Percentiles rank a stretch among this genome's conserved stretches.
Evolutionary conservation across 179 eudicot genomes (phyloP).

Genomic region (Beta macrorhiza): DNA sequence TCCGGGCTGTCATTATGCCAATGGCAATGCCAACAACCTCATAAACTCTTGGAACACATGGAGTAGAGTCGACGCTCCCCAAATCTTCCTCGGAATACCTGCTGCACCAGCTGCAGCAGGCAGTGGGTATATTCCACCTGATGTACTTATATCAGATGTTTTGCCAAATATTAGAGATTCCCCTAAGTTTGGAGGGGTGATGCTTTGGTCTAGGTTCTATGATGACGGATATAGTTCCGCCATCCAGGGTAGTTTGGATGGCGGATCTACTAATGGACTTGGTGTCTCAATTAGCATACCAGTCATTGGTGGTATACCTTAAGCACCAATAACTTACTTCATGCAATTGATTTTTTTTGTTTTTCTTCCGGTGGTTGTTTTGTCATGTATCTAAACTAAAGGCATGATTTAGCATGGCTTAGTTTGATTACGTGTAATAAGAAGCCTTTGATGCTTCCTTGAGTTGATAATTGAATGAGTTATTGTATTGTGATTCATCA

Average conservation of each 20-base stretch:
- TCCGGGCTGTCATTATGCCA: slow-evolving; percentile 36
- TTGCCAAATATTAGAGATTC: slow-evolving; percentile 36
- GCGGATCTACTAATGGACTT: background rate
- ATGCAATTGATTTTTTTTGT: background rate
- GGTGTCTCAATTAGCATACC: background rate
- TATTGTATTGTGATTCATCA: background rate
- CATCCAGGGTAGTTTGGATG: slow-evolving; percentile 26
- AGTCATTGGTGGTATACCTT: background rate
- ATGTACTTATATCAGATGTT: slow-evolving; percentile 30
- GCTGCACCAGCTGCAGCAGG: slow-evolving; percentile 40
- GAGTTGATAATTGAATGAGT: background rate
- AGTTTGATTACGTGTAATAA: background rate
- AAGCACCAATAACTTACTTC: background rate
- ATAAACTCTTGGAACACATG: slow-evolving; percentile 41
- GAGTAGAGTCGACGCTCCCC: slow-evolving; percentile 33
- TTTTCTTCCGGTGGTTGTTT: background rate
- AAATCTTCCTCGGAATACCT: slow-evolving; percentile 45
- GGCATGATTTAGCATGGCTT: background rate
- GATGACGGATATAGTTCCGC: slow-evolving; percentile 32
- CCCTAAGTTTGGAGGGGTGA: slow-evolving; percentile 50
- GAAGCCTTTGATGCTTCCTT: background rate
- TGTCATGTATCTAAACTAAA: background rate
- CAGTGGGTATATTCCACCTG: slow-evolving; percentile 36
- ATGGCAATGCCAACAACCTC: slow-evolving; percentile 31
- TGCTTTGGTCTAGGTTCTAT: slow-evolving; percentile 46